Evolutionary conservation across 2,329 filamentous ascomycete genomes (phyloP).

Genomic region (Gnomoniopsis sp.): DNA sequence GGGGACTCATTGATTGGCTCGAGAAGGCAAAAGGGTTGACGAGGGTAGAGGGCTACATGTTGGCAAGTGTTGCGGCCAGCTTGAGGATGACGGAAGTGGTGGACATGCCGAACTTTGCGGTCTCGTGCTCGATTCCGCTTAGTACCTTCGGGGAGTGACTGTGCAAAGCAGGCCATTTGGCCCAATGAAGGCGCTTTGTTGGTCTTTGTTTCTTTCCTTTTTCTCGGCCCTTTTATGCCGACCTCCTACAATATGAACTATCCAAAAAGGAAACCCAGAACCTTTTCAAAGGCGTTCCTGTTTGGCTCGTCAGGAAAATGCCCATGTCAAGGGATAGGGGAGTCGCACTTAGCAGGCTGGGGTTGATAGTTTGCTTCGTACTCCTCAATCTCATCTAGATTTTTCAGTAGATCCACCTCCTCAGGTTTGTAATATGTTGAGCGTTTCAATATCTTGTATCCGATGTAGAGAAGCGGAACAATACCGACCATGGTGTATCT

Average conservation of each 20-base stretch:
- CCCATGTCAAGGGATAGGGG: not conserved
- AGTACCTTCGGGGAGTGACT: slow-evolving; percentile 37
- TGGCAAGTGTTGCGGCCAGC: slow-evolving; percentile 46
- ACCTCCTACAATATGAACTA: slow-evolving; percentile 3
- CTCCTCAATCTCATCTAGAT: slow-evolving; percentile 56
- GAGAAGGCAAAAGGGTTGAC: slow-evolving; percentile 41
- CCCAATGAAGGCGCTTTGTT: not conserved
- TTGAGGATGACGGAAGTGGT: slow-evolving; percentile 50
- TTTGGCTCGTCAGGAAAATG: not conserved
- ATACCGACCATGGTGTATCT: slow-evolving; percentile 30
- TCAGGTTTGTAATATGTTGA: slow-evolving; percentile 53
- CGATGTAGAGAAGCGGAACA: slow-evolving; percentile 49
- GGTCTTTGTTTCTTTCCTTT: not conserved
- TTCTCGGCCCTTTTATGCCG: not conserved
- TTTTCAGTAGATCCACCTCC: slow-evolving; percentile 60
- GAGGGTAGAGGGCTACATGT: slow-evolving; percentile 48
- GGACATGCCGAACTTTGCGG: slow-evolving; percentile 51
- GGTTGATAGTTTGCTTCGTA: slow-evolving; percentile 33
- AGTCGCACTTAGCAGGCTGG: slow-evolving; percentile 4
- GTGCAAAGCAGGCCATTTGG: not conserved
- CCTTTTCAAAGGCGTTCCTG: slow-evolving; percentile 22
- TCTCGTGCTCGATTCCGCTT: slow-evolving; percentile 46
- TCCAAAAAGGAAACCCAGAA: slow-evolving; percentile 24
- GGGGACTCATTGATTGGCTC: slow-evolving; percentile 47
- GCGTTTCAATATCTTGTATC: slow-evolving; percentile 63